phyloP scores from a whole-genome alignment of 2,329 filamentous ascomycete species.

The Aaosphaeria pasadenensis region DNA sequence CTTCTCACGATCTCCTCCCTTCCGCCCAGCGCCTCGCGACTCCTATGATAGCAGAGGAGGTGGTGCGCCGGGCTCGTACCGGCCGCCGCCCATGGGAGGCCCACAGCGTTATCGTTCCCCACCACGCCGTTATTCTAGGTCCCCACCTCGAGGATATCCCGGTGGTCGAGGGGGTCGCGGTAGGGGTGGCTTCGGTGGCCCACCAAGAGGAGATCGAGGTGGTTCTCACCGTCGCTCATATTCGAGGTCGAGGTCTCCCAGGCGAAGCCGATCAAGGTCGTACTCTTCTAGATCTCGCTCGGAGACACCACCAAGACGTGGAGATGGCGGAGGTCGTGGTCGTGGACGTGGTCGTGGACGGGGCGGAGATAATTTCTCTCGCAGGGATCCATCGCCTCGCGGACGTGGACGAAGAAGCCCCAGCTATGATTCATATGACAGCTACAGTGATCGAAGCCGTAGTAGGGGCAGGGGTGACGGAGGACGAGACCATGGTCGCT shows the following conservation, averaged over 20 bases:
- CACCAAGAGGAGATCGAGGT: slow-evolving; percentile 31
- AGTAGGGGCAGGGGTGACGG: slow-evolving; percentile 39
- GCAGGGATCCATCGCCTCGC: slow-evolving; percentile 43
- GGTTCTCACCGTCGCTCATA: slow-evolving; percentile 27
- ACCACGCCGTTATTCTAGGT: slow-evolving; percentile 42
- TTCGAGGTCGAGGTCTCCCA: slow-evolving; percentile 8
- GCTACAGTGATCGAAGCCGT: slow-evolving; percentile 50
- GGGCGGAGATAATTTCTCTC: slow-evolving; percentile 20
- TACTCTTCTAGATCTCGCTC: slow-evolving; percentile 37
- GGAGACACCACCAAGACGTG: slow-evolving; percentile 25
- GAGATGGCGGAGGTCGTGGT: slow-evolving; percentile 16
- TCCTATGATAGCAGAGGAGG: slow-evolving; percentile 33
- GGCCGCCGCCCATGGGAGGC: slow-evolving; percentile 32
- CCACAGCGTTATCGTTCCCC: slow-evolving; percentile 27
- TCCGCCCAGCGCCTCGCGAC: slow-evolving; percentile 46
- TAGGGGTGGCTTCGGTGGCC: slow-evolving; percentile 24
- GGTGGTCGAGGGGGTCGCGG: slow-evolving; percentile 35
- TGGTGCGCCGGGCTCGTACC: slow-evolving; percentile 32
- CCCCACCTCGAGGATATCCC: slow-evolving; percentile 40
- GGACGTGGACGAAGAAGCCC: slow-evolving; percentile 53
- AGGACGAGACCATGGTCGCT: too few relatives aligned
- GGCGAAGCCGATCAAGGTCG: slow-evolving; percentile 31
- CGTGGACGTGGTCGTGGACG: slow-evolving; percentile 33
- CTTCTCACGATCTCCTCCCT: slow-evolving; percentile 76
- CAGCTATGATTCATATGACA: slow-evolving; percentile 63